Conservation (phyloP, 2,329 filamentous ascomycete genomes). For the Neonectria ditissima region DNA sequence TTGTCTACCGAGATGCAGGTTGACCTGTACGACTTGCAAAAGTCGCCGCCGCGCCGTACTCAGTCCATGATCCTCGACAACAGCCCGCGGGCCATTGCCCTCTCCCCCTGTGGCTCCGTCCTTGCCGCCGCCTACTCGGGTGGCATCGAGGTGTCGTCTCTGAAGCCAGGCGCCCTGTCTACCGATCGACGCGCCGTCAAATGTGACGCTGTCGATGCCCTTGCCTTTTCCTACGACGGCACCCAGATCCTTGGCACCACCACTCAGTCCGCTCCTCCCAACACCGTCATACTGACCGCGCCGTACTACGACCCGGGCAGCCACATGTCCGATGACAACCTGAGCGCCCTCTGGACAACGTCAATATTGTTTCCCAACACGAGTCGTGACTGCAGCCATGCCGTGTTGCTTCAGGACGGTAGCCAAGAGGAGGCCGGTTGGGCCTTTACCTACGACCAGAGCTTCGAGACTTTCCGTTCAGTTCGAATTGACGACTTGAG, state of each 20-base stretch:
- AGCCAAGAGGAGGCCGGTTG: slow-evolving; percentile 75
- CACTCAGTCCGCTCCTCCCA: slow-evolving; percentile 70
- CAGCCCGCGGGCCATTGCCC: slow-evolving; percentile 79
- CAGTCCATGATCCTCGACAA: slow-evolving; percentile 83
- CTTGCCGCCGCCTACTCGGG: slow-evolving; percentile 87
- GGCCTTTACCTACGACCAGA: slow-evolving; percentile 82
- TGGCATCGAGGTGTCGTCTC: slow-evolving; percentile 87
- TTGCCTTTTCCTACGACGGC: slow-evolving; percentile 82
- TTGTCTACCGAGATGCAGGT: slow-evolving; percentile 86
- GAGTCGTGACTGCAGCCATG: slow-evolving; percentile 83
- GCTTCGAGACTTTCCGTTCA: slow-evolving; percentile 81
- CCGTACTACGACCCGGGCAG: slow-evolving; percentile 82
- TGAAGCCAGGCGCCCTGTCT: slow-evolving; percentile 71
- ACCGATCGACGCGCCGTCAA: slow-evolving; percentile 82
- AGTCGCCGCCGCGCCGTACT: slow-evolving; percentile 74
- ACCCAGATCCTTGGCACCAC: slow-evolving; percentile 84
- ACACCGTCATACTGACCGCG: slow-evolving; percentile 81
- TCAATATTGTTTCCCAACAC: slow-evolving; percentile 87
- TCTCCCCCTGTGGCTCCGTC: slow-evolving; percentile 85
- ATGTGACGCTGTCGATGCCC: slow-evolving; percentile 78
- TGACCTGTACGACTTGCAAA: slow-evolving; percentile 81
- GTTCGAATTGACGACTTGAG: slow-evolving; percentile 80
- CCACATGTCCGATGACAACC: slow-evolving; percentile 72
- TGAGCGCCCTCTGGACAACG: slow-evolving; percentile 85
- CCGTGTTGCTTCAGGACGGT: slow-evolving; percentile 74